Evolutionary conservation across 2,329 filamentous ascomycete genomes (phyloP).

Genomic region (Diaporthe ilicicola): DNA sequence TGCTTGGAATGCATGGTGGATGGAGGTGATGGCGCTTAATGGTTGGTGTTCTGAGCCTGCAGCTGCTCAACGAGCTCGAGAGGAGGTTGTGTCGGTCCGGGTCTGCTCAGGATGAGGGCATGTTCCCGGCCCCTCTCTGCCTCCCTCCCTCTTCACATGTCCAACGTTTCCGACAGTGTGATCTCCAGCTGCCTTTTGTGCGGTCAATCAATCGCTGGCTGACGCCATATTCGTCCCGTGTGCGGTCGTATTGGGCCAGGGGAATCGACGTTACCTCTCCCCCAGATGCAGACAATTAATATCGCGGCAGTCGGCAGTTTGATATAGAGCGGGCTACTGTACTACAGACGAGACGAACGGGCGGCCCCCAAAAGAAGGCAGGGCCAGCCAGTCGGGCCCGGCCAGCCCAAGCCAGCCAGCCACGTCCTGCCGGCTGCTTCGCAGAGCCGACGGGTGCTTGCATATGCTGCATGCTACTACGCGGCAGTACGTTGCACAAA

Average conservation of each 20-base stretch:
- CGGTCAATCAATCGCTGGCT: neutral
- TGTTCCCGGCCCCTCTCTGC: too few relatives aligned
- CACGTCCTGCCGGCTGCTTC: neutral
- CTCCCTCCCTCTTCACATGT: neutral
- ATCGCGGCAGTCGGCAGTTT: conserved; percentile 12
- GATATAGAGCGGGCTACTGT: neutral
- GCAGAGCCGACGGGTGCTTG: neutral
- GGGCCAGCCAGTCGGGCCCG: neutral
- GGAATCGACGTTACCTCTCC: neutral
- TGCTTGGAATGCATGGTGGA: neutral
- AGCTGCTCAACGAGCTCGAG: too few relatives aligned
- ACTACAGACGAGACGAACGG: conserved; percentile 1
- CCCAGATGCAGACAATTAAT: neutral
- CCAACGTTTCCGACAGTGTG: neutral
- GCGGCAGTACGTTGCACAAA: neutral
- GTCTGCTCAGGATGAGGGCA: too few relatives aligned
- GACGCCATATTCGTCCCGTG: neutral
- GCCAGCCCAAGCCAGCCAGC: neutral
- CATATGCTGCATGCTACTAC: neutral
- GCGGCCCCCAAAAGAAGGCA: too few relatives aligned
- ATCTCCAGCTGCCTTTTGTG: neutral
- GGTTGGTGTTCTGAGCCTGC: too few relatives aligned
- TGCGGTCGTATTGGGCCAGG: neutral
- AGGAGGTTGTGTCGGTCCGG: too few relatives aligned
- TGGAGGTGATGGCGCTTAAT: too few relatives aligned